Evolutionary conservation across 345 rosid species (phyloP).

Genomic region (Gossypium anomalum): DNA sequence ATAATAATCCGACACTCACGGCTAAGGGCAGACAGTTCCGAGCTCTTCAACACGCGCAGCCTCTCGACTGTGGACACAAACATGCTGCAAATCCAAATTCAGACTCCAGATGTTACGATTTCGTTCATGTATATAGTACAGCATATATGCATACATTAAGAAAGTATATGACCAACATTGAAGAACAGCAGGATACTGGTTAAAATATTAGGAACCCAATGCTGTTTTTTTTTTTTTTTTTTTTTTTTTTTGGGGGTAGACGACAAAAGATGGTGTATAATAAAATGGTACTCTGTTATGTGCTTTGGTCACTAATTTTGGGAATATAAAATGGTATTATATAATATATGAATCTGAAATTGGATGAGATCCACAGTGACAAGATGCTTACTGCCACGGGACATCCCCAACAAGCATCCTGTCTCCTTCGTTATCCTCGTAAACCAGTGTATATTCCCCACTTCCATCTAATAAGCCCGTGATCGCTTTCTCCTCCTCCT

Average conservation of each 20-base stretch:
- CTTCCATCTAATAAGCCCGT: slow-evolving; percentile 68
- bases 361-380: slow-evolving; percentile 27
- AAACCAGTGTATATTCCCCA: slow-evolving; percentile 93
- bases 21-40: slow-evolving; percentile 53
- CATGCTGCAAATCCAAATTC: slow-evolving; percentile 52
- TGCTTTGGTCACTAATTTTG: slow-evolving; percentile 17
- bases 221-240: slow-evolving; percentile 15
- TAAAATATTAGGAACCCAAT: slow-evolving; percentile 15
- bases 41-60: slow-evolving; percentile 81
- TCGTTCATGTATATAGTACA: background rate
- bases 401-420: slow-evolving; percentile 99
- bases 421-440: slow-evolving; percentile 98
- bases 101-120: background rate
- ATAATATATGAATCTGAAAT: slow-evolving; percentile 12
- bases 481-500: slow-evolving; percentile 59
- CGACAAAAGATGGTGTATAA: slow-evolving; percentile 20
- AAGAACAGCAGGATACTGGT: background rate
- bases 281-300: background rate
- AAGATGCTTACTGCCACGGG: slow-evolving; percentile 91
- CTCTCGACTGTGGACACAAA: slow-evolving; percentile 87
- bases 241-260: background rate
- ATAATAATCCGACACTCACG: slow-evolving; percentile 24
- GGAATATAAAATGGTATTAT: slow-evolving; percentile 21
- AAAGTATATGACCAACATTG: background rate
- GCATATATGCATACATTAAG: background rate